Evolutionary conservation across 805 yeast genomes (phyloP), one percentile per base, ranked within the genome.

Genomic region (Tetrapisispora namnaoensis): DNA sequence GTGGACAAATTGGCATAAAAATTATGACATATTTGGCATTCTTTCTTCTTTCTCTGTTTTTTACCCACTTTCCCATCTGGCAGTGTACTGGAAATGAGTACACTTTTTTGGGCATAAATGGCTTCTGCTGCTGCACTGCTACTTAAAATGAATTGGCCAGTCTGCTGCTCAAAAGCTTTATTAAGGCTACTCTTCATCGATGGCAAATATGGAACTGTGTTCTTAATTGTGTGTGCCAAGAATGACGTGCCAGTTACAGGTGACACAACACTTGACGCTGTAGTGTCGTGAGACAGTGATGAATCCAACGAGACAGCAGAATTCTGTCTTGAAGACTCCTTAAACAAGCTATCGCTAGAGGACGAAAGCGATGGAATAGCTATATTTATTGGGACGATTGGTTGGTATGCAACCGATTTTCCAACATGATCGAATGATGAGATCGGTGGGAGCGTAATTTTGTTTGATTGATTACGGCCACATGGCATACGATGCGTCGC

Each of bases 1-100:
- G 95, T 87, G 24, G 91, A 86, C 56, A 88, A 70, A 61, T 88
- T 89, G 49, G 87, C 78, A 65, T 83, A 89, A 59, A 70, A 80
- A 48, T 78, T 71, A 53, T 72, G 74, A 61, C 93, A 84, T 47
- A 78, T 79, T 0, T 85, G 82, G 59, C 93, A 84, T 65, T 81
- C 83, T 62, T 81, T 75, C 73, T 81, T 83, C 66, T 77, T 78
- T 48, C 87, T 70, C 24, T 78, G 78, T 48, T 67, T 68, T 50
- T 70, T 71, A 63, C 50, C 42, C 17, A 21, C 18, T 27, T 49
- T 55, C 11, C 44, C 46, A 24, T 10, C 17, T 9, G n/a, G 32
- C 16, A 35, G 18, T 18, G 21, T 17, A 7, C 16, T 11, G 4
- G 35, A 32, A 11, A 10, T 14, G 4, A 32, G 13, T 6, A 14